Conservation (phyloP, 1,284 basidiomycete species). For the Malassezia japonica region DNA sequence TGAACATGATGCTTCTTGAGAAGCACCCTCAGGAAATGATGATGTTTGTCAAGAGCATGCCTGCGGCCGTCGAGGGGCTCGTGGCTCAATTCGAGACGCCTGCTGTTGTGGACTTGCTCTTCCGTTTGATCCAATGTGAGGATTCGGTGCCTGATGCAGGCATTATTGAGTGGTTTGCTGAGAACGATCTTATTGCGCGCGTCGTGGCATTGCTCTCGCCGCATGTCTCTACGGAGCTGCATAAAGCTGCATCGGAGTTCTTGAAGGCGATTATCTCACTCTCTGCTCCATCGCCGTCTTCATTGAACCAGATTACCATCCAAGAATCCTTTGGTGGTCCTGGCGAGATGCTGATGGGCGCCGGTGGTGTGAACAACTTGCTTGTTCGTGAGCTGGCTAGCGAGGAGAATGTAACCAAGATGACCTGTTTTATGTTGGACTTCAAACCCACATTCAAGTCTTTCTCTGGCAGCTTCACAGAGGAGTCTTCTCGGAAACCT, state of each 20-base stretch:
- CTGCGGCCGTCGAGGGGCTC: constrained; percentile 70
- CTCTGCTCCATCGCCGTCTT: constrained; percentile 74
- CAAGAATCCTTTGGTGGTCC: constrained; percentile 27
- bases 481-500: too few relatives aligned
- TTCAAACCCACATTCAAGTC: constrained; percentile 2
- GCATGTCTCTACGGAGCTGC: constrained; percentile 64
- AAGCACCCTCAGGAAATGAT: constrained; percentile 93
- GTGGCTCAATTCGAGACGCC: constrained; percentile 78
- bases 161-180: constrained; percentile 75
- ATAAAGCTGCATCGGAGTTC: constrained; percentile 79
- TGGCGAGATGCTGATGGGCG: constrained; percentile 18
- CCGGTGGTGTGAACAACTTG: constrained; percentile 55
- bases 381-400: constrained; percentile 83
- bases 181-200: constrained; percentile 69
- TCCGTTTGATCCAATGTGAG: constrained; percentile 84
- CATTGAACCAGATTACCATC: constrained; percentile 48
- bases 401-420: constrained; percentile 61
- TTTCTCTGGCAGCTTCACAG: not conserved
- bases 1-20: constrained; percentile 72
- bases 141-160: constrained; percentile 70
- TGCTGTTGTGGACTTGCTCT: constrained; percentile 80
- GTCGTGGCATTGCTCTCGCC: constrained; percentile 78
- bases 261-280: constrained; percentile 91
- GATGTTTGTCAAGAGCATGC: constrained; percentile 74
- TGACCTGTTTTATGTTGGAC: constrained; percentile 71